phyloP scores from a whole-genome alignment of 352 stramenopile species.

The Globisporangium abappressorium region DNA sequence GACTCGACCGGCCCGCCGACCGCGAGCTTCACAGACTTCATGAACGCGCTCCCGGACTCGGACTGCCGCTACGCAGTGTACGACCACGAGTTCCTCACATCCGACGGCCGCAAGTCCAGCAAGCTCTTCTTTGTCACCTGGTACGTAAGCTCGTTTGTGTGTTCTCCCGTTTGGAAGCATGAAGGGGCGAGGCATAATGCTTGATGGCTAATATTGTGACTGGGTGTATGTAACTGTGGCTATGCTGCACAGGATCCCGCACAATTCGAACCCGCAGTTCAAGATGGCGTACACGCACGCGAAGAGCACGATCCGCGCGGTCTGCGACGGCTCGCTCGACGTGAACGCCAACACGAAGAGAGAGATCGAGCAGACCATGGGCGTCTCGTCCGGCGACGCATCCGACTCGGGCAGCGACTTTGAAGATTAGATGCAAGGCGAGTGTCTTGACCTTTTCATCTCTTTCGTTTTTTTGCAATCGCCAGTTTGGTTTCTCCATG shows the following conservation, averaged over 20 bases:
- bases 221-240: neutral
- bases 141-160: constrained; percentile 20
- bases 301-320: constrained; percentile 74
- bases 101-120: constrained; percentile 81
- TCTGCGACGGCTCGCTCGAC: constrained; percentile 78
- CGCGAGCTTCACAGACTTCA: constrained; percentile 54
- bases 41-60: constrained; percentile 60
- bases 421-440: constrained; percentile 40
- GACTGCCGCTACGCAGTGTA: constrained; percentile 88
- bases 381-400: constrained; percentile 46
- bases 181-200: neutral
- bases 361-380: constrained; percentile 67
- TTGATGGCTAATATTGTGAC: neutral
- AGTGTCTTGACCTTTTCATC: neutral
- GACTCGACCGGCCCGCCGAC: constrained; percentile 49
- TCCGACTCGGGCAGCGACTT: constrained; percentile 88
- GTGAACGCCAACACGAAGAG: constrained; percentile 75
- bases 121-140: constrained; percentile 89
- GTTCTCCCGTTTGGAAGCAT: neutral
- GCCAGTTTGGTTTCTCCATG: neutral
- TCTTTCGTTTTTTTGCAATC: neutral
- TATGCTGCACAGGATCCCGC: constrained; percentile 45
- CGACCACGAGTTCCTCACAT: constrained; percentile 75
- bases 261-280: constrained; percentile 74
- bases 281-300: constrained; percentile 90